Evolutionary conservation across 1,284 basidiomycete species (phyloP), one percentile per base, ranked within the genome.

Genomic region (Ceratobasidium sp.): DNA sequence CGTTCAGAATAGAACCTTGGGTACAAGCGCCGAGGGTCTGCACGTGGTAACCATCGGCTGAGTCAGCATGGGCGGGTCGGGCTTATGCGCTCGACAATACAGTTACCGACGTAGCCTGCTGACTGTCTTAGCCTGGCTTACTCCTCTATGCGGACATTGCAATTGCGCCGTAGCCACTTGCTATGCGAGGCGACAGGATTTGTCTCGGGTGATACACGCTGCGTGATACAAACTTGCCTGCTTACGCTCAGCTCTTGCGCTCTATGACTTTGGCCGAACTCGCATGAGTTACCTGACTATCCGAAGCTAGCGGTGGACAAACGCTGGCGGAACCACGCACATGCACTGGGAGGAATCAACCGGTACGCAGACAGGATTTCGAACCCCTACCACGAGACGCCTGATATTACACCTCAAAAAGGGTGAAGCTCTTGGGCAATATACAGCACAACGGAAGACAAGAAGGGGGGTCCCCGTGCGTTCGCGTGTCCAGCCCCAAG

Each of bases 401-500:
- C 52, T 35, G 29, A 38, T 20, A 38, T 54, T 54, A 17, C 34
- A 54, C 13, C 22, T 10, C 60, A 7, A 10, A 22, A 50, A 50
- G 6, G n/a, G 22, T 15, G 7, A 3, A 3, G 7, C 47, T 25
- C 6, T 7, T 12, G 7, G 5, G 12, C 22, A 50, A 6, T 50
- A 27, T 22, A 7, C 8, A 15, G 7, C 4, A 22, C 47, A 50
- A 29, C 22, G 25, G 47, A 50, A 50, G n/a, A 7, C 42, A 20
- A 20, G 42, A 45, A 45, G 42, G 8, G 42, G 6, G 17, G 17
- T 15, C 47, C 47, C 22, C 22, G 47, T 7, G 47, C 22, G 42
- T 50, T 50, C 47, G 47, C 27, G 43, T 64, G 60, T 50, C 47
- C 57, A 62, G 47, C 60, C 47, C 56, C 60, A 50, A 52, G 60